These are phyloP conservation scores for Nicotiana knightiana DNA, from an alignment of 257 asterid species.

Conservation along the genomic window DNA sequence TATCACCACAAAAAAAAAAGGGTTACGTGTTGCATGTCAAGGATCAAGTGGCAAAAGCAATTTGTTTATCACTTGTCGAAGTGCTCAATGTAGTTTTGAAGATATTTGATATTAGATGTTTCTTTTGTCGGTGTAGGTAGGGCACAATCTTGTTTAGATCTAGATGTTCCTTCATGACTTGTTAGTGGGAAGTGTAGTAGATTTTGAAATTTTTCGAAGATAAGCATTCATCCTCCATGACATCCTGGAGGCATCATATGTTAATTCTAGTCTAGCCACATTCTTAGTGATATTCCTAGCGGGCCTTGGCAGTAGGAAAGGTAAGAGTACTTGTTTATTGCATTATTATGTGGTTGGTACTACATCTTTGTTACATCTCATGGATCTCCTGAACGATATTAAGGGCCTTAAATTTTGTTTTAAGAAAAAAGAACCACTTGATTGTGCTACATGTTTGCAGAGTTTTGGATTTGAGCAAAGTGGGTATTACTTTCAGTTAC, in stretches of 20 bases:
- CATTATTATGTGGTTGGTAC: neutral
- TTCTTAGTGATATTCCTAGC: neutral
- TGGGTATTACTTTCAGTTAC: neutral
- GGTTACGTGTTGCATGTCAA: neutral
- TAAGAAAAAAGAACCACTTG: neutral
- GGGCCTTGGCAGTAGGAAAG: neutral
- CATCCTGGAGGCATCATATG: neutral
- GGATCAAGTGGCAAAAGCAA: neutral
- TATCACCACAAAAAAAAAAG: neutral
- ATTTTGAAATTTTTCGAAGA: neutral
- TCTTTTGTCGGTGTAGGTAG: neutral
- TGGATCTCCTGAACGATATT: neutral
- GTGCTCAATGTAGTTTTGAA: neutral
- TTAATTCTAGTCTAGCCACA: neutral
- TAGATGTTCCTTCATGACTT: neutral
- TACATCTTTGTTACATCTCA: neutral
- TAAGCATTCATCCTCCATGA: neutral
- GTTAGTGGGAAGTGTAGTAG: neutral
- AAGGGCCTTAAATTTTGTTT: neutral
- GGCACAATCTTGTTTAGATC: neutral
- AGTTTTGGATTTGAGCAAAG: neutral
- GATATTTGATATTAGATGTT: neutral
- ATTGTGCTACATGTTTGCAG: neutral
- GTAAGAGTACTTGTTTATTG: neutral
- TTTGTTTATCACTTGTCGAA: neutral